Base-by-base conservation (phyloP, 1,284 basidiomycete genomes). In the Cystobasidiaceae sp. region DNA sequence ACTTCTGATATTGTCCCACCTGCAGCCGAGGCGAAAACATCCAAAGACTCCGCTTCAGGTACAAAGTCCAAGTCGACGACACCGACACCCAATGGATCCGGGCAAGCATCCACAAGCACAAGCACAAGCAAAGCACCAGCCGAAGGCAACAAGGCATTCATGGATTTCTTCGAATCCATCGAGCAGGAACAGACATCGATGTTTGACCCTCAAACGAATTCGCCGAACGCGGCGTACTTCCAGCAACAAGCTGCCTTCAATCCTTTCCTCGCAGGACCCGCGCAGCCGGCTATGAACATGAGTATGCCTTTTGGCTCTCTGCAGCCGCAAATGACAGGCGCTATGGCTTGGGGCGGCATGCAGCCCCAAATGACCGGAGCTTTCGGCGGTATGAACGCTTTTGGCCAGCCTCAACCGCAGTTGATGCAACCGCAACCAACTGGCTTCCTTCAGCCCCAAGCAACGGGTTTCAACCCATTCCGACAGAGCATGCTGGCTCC, bases 91-190 rank as follows among this genome's bases (percentile, higher is more conserved):
- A n/a, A n/a, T n/a, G n/a, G n/a, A n/a, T n/a, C n/a, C n/a, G n/a
- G n/a, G n/a, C n/a, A n/a, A n/a, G n/a, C 33, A n/a, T 33, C 51
- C 3, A 23, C 51, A 3, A 37, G 28, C 17, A 28, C 59, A 41
- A 68, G 68, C n/a, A 55, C 67, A 69, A 73, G 54, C 51, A 41
- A 69, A 2, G n/a, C 71, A 1, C 41, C 68, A 76, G 66, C 76
- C 73, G 72, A 75, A 48, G 71, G 70, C 30, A 74, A 69, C 74
- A 70, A 82, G 63, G 80, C 81, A 21, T 81, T 89, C 61, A 79
- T 86, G 37, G 96, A 98, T 78, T 96, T 98, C 80, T 97, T 98
- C 78, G 81, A 83, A 52, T 85, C 89, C 17, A 96, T 98, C 71
- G 93, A 97, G 76, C 83, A 85, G 58, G 86, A 89, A 64, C 86